These are phyloP conservation scores for Prunus campanulata DNA, from an alignment of 306 rosid species.

Conservation along the genomic window DNA sequence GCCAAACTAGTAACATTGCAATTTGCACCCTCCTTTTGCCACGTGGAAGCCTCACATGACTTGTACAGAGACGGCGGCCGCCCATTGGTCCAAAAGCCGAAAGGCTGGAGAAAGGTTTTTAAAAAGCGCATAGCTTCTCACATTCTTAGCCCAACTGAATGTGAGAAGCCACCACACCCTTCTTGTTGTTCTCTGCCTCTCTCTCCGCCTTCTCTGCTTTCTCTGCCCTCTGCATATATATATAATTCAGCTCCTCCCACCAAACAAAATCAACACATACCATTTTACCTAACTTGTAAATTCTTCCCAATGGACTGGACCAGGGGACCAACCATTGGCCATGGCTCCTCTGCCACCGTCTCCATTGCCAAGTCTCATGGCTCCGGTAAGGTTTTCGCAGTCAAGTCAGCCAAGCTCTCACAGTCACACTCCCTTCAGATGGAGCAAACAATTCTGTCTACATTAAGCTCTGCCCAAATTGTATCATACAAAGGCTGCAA, in stretches of 20 bases:
- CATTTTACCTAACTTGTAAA: neutral
- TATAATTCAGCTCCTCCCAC: neutral
- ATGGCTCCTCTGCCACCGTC: conserved; percentile 81
- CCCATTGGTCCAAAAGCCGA: conserved; percentile 41
- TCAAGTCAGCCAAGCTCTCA: conserved; percentile 55
- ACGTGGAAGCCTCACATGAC: conserved; percentile 41
- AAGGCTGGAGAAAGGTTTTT: conserved; percentile 18
- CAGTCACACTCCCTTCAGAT: conserved; percentile 46
- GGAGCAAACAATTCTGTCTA: conserved; percentile 56
- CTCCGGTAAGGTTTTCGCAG: conserved; percentile 50
- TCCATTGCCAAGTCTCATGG: conserved; percentile 30
- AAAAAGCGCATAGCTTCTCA: conserved; percentile 6
- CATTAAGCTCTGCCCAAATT: conserved; percentile 46
- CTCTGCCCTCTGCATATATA: no score
- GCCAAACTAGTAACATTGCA: conserved; percentile 26
- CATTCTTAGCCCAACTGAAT: neutral
- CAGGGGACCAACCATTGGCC: conserved; percentile 63
- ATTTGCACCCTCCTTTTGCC: conserved; percentile 32
- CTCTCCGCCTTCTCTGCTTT: no score
- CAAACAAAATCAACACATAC: neutral
- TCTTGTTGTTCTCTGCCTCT: neutral
- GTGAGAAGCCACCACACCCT: neutral
- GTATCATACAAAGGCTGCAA: conserved; percentile 56
- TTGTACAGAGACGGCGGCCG: conserved; percentile 54
- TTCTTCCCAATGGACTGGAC: conserved; percentile 57